Base-by-base conservation (phyloP, 2,329 filamentous ascomycete genomes). In the Sporothrix pallida region DNA sequence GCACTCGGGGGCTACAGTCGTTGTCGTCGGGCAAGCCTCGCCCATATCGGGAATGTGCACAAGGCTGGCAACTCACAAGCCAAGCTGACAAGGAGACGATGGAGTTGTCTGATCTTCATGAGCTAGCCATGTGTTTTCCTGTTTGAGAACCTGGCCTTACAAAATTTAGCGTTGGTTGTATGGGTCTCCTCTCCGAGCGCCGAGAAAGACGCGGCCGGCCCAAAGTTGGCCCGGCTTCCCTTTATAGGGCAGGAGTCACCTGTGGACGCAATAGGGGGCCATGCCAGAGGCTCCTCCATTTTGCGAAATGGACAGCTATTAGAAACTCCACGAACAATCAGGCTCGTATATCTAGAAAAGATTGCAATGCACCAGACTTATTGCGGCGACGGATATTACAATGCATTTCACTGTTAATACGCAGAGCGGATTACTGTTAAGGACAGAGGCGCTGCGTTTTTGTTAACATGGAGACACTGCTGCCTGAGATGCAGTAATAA, bases 131-230 rank as follows among this genome's bases (percentile, higher is more conserved):
- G 31, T 7, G 31, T 37, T 37, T 37, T 37, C 31, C 31, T 37
- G 31, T 37, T 37, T 37, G 31, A 37, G 37, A 63, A 26, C 37
- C 60, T 60, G 56, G 26, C 37, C 26, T 60, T 37, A n/a, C 31
- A 37, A 37, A 37, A 7, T 37, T 37, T 37, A 37, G 31, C 5
- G 31, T 37, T 37, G 31, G 4, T 37, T 37, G 31, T 6, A 7
- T 37, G 31, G 31, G 31, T 67, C 63, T 2, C 20, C 5, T 26
- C 13, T 9, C 63, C 50, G 44, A 31, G 44, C 44, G n/a, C 60
- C 72, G 68, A 67, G 72, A 71, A 50, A 65, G 20, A 31, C 60
- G 68, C 67, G 68, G 42, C 20, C 72, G 73, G 70, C 17, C 42
- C 20, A 72, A 68, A 20, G 46, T 74, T 74, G 50, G 72, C 20